Base-by-base conservation (phyloP, 1,284 basidiomycete genomes). In the Trametes hirsuta region DNA sequence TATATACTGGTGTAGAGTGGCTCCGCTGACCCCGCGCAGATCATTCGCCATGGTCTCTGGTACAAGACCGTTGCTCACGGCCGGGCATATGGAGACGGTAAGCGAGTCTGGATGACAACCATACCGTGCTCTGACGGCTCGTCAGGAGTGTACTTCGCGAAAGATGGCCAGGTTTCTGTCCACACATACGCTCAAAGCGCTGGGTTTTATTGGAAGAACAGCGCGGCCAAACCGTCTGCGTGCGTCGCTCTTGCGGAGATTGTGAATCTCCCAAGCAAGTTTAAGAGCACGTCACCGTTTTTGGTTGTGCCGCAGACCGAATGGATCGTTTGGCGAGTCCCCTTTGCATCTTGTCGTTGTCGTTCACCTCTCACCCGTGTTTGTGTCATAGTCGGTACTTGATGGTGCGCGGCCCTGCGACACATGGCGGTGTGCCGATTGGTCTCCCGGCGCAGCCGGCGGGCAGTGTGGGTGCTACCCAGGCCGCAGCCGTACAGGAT, bases 1-100 rank as follows among this genome's bases (percentile, higher is more conserved):
- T 25, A n/a, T 11, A 44, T 15, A 22, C 8, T 18, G 3, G 30
- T 18, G 50, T 45, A 0, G 8, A 11, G 14, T 1, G 51, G 8
- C 56, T 58, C 15, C 18, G 57, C 37, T 3, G 30, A 34, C 41
- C 15, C n/a, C 21, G 18, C 35, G 2, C 42, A 87, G 85, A 88
- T 88, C 58, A 83, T 88, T 57, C 79, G 85, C 6, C 83, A 88
- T 67, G 86, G 86, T 2, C 72, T 88, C 6, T 87, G 85, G 84
- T 83, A 75, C 70, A 84, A 81, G 69, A 69, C 66, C 0, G 60
- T 84, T 22, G 70, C 76, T 8, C 66, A 88, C 67, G 86, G 86
- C 8, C 74, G 86, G 49, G 79, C 82, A 2, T 83, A 76, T 65
- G 86, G 86, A n/a, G 53, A 88, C 68, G 86, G 86, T 82, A 63